phyloP scores from a whole-genome alignment of 2,329 filamentous ascomycete species.

The Pseudogymnoascus sp. region DNA sequence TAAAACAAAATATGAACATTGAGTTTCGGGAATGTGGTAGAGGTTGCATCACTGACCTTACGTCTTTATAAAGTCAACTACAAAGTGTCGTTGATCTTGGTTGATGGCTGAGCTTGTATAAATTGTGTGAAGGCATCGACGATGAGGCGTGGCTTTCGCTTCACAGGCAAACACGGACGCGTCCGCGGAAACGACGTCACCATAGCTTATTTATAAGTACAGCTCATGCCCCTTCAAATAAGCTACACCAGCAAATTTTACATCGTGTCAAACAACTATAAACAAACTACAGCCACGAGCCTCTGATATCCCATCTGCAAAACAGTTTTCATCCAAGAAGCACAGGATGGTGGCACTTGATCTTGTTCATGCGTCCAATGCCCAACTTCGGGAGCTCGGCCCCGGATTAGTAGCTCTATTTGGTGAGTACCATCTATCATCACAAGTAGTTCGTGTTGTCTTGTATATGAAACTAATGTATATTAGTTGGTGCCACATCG shows the following conservation, averaged over 20 bases:
- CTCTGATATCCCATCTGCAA: not conserved
- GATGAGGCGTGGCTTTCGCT: conserved; percentile 1
- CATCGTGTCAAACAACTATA: not conserved
- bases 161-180: not conserved
- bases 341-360: conserved; percentile 23
- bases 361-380: conserved; percentile 23
- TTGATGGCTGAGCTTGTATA: not conserved
- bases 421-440: conserved; percentile 13
- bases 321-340: not conserved
- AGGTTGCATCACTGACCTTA: not conserved
- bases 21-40: not conserved
- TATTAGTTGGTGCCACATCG: conserved; percentile 37
- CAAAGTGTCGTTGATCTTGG: not conserved
- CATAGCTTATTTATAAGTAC: not conserved
- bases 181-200: not conserved
- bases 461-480: not conserved
- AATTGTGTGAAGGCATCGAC: not conserved
- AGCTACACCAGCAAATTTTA: not conserved
- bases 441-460: not conserved
- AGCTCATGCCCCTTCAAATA: not conserved
- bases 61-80: too few species aligned
- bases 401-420: conserved; percentile 26
- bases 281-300: not conserved
- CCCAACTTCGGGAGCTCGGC: conserved; percentile 23
- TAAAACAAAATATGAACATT: not conserved